These are phyloP conservation scores for Suhomyces tanzawaensis DNA, from an alignment of 805 yeast species.

Conservation along the genomic window DNA sequence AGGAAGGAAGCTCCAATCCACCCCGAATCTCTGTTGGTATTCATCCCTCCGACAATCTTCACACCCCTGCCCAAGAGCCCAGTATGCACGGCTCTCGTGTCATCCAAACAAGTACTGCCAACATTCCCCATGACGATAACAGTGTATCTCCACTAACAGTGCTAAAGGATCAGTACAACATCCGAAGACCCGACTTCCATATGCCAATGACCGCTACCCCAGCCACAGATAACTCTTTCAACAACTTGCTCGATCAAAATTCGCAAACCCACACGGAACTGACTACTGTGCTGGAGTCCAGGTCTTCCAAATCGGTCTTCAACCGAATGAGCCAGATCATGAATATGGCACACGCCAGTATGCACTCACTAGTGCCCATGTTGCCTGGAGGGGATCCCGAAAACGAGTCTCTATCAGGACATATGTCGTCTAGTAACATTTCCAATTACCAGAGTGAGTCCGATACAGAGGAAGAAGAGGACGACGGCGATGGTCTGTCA, in stretches of 20 bases:
- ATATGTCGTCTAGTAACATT: constrained; percentile 1
- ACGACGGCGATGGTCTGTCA: background rate
- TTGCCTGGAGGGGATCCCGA: background rate
- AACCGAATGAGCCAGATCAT: constrained; percentile 7
- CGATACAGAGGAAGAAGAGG: constrained; percentile 5
- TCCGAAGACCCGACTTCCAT: constrained; percentile 16
- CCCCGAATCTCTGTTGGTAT: background rate
- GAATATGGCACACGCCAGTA: constrained; percentile 16
- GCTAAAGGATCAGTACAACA: constrained; percentile 26
- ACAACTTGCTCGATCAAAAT: background rate
- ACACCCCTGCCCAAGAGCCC: too few species aligned
- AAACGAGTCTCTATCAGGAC: background rate
- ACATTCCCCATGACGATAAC: background rate
- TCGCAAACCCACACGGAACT: too few species aligned
- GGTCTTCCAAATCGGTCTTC: background rate
- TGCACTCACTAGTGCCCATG: constrained; percentile 17
- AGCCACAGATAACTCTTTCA: constrained; percentile 21
- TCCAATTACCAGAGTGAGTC: constrained; percentile 24
- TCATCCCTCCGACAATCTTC: too few species aligned
- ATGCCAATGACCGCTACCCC: constrained; percentile 10
- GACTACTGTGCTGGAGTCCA: background rate
- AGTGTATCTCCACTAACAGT: constrained; percentile 29
- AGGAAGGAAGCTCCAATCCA: background rate
- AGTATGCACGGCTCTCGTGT: too few species aligned
- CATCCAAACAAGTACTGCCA: background rate